phyloP scores from a whole-genome alignment of 352 stramenopile species.

The Pythium biforme region DNA sequence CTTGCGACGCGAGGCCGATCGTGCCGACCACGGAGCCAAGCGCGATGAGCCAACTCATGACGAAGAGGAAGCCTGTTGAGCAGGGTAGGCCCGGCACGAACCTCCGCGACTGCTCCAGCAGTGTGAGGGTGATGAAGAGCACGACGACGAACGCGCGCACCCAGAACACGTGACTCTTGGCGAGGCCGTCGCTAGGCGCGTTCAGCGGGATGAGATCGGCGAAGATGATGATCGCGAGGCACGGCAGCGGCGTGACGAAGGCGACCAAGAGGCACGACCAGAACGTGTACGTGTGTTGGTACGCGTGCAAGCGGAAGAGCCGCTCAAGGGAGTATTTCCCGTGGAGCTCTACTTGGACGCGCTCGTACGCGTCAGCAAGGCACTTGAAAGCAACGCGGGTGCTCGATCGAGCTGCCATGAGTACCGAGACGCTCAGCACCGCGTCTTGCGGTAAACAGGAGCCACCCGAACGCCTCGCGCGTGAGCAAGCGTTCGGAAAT shows the following conservation, averaged over 20 bases:
- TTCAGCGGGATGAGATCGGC: slow-evolving; percentile 1
- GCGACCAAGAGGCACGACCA: background rate
- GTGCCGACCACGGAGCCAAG: background rate
- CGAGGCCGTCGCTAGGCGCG: background rate
- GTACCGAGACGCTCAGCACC: too few species aligned
- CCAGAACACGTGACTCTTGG: slow-evolving; percentile 7
- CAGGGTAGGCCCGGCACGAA: slow-evolving; percentile 1
- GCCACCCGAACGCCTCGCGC: too few species aligned
- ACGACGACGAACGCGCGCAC: slow-evolving; percentile 1
- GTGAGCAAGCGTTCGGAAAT: too few species aligned
- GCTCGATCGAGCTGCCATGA: background rate
- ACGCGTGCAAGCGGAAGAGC: slow-evolving; percentile 1
- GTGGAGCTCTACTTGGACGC: slow-evolving; percentile 17
- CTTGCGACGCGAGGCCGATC: background rate
- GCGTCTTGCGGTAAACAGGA: too few species aligned
- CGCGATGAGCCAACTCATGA: background rate
- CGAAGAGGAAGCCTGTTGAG: background rate
- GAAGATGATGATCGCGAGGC: background rate
- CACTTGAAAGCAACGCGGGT: background rate
- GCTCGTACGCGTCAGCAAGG: background rate
- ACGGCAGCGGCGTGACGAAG: background rate
- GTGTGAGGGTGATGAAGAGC: slow-evolving; percentile 1
- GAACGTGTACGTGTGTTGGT: background rate
- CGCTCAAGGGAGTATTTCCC: slow-evolving; percentile 17
- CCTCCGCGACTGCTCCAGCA: slow-evolving; percentile 3